Base-by-base conservation (phyloP, 2,329 filamentous ascomycete species). In the Alternaria triticimaculans region DNA sequence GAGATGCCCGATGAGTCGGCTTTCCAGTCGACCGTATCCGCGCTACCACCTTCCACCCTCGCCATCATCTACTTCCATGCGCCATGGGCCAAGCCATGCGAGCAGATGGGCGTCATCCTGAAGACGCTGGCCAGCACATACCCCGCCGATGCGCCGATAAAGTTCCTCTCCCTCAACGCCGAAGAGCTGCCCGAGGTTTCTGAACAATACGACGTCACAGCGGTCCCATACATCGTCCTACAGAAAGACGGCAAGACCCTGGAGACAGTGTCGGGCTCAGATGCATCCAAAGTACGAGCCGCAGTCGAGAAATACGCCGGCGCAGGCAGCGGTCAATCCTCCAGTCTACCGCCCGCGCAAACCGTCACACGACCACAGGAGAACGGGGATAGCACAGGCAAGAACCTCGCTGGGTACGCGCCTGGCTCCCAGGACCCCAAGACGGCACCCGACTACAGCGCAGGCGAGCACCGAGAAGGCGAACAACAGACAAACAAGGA, bases 61-160 rank as follows among this genome's bases (percentile, higher is more conserved):
- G 86, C 95, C 67, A 86, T 97, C 76, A 88, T 97, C 77, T 97
- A 94, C 80, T 99, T 99, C 86, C 92, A 98, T 80, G 94, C 96
- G 20, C 92, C 94, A 70, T 99, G 96, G 96, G 96, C 96, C 28
- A 94, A 94, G 63, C 96, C 96, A 49, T 98, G 96, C 85, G 90
- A 92, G 67, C 94, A 97, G 82, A 98, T 98, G 94, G 89, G 88
- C 71, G 92, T 90, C 55, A 92, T 98, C 72, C 88, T 99, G 69
- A 86, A 88, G 76, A 91, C 93, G 21, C 92, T 99, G 69, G 94
- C 95, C 69, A 89, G 89, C 76, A 93, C 94, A 79, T 97, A 97
- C 82, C 89, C 93, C 65, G 85, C 87, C 74, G 85, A 87, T 69
- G 83, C 86, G 68, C 89, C 91, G 45, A 91, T 94, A 71, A 89